Base-by-base conservation (phyloP, 139 green algal species). In the Edaphochlamys debaryana region DNA sequence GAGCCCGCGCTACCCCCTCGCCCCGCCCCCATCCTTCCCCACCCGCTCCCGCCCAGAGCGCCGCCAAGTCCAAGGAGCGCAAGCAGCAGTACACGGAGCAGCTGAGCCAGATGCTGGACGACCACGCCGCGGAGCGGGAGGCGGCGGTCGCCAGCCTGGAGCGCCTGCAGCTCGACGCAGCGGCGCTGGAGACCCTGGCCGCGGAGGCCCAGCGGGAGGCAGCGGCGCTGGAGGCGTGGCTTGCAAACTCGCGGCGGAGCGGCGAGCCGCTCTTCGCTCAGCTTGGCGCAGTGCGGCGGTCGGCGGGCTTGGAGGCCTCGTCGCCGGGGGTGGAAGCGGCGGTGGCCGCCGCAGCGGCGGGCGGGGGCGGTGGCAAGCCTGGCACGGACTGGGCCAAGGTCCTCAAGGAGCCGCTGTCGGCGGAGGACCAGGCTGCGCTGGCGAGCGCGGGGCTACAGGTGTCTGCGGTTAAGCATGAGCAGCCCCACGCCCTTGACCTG, bases 1-100 rank as follows among this genome's bases (percentile, higher is more conserved):
- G n/a, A n/a, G n/a, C n/a, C n/a, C n/a, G n/a, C n/a, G n/a, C n/a
- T n/a, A n/a, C n/a, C n/a, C n/a, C n/a, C n/a, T n/a, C n/a, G n/a
- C n/a, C n/a, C n/a, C n/a, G n/a, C 54, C 54, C 8, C 54, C 54
- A 63, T 63, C 22, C 60, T n/a, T 25, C 4, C n/a, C 70, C 50
- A 6, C 48, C 11, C 7, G 7, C 9, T 7, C 20, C 27, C 30
- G n/a, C n/a, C 25, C 85, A 90, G 85, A 89, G 80, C 38, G 87
- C 89, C 13, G 85, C 89, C 63, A 87, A 88, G 45, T 92, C 87
- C 45, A 84, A 87, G 62, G 73, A 92, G 81, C 85, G 90, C 58
- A 91, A 92, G 50, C 64, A 94, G 73, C 82, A 89, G 74, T 92
- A 93, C 79, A 83, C 90, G 0, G 83, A 71, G 29, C 82, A 94